Evolutionary conservation across 1,139 yeast species (phyloP), one percentile per base, ranked within the genome.

Genomic region (Nadsonia starkeyi-henricii): DNA sequence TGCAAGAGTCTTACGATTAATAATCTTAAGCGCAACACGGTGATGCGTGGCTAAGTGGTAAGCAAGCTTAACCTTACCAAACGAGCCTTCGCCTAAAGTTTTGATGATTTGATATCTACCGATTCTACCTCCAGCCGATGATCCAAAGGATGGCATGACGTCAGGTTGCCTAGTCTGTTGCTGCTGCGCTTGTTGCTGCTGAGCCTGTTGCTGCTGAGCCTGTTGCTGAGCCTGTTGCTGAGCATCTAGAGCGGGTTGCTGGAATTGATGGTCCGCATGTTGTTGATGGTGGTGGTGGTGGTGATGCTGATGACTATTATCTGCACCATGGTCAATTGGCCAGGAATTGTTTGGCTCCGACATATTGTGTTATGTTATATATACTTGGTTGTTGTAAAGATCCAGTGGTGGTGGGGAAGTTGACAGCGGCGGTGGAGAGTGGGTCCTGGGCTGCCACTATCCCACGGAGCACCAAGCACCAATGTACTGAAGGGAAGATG

Each of bases 81-180:
- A 91, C 0, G 97, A 89, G 21, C 98, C 98, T 64, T 91, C 97
- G 30, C 98, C 98, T 26, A 91, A 72, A 2, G 96, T 89, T 64
- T 89, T 86, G 59, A 91, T 84, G 51, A 93, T 83, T 63, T 89
- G 97, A 67, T 93, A 93, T 58, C 93, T 81, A 18, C 97, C 98
- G 52, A 89, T 85, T 50, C 88, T 52, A 26, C 62, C 62, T 23
- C 54, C 54, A 37, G 50, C 51, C 20, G 53, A 48, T 20, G 54
- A 52, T 46, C 48, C 51, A 37, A 55, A 52, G 42, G 60, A 51
- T 20, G 59, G 58, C 57, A 57, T 54, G 30, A 57, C 56, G 44
- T 57, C 60, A 42, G 48, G 42, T 20, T 45, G 47, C 33, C 36
- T 42, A 17, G 20, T 41, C 28, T 48, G 44, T 21, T 45, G 41